Evolutionary conservation across 208 protist species (phyloP), one percentile per base, ranked within the genome.

Genomic region (Trypanosoma platydactyli): DNA sequence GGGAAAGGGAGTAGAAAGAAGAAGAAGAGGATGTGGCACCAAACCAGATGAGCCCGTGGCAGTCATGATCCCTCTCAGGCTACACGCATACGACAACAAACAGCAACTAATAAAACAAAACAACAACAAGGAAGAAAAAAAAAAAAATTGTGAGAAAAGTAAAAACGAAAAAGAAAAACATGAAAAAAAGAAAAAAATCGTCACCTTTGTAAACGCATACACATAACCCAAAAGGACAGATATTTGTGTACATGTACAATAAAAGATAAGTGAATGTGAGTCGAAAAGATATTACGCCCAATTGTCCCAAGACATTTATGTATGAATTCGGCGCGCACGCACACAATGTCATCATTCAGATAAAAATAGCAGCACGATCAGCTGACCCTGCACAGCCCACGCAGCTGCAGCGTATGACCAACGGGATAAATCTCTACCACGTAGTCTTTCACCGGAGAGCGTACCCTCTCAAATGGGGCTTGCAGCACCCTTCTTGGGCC

Each of bases 401-500:
- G 52, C 35, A 68, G 40, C 35, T 51, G 4, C 55, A 46, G 57
- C 1, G 20, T 35, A 44, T 61, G 59, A 54, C 60, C 38, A 7
- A 44, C 38, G 22, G 72, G 57, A 11, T 64, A 54, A 61, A 88
- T 78, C 52, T 70, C 65, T 7, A 88, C 40, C 7, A 35, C 30
- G 65, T 84, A 88, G 54, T 88, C 63, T 59, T 82, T 82, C 0
- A 71, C 72, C 1, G 82, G 82, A 57, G 71, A 72, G 27, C 38
- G 48, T 15, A 88, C 82, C 18, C 69, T 69, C 6, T 66, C 60
- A 30, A 88, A 84, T 9, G 82, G 82, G n/a, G 45, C 59, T 11
- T 68, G 15, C 24, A 73, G 41, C 6, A 25, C 9, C 6, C 20
- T 0, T 20, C 22, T 30, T 27, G 0, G 44, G 25, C 38, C 13